Evolutionary conservation across 2,329 filamentous ascomycete species (phyloP), one percentile per base, ranked within the genome.

Genomic region (Fusarium brachygibbosum): DNA sequence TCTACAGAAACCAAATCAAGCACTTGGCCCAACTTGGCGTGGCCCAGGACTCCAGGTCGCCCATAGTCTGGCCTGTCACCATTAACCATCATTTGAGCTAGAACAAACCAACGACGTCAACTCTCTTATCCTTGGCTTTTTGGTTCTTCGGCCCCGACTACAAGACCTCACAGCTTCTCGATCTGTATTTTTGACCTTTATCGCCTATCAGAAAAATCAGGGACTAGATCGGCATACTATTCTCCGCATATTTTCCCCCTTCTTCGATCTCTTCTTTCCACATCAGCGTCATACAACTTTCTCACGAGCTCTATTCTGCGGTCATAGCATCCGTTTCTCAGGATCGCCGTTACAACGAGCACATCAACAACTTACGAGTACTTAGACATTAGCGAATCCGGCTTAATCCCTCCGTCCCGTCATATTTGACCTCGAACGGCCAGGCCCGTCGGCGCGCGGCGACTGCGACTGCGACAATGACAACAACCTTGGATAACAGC

Each of bases 71-170:
- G 44, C 48, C 44, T 34, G 52, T 69, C 66, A 64, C 50, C 44
- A 59, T 42, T 52, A 66, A 42, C 44, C 44, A 55, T 50, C 52
- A 66, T 50, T 58, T 41, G 46, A 45, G 63, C 67, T 70, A 68
- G 67, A 46, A 57, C 58, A 60, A 53, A 66, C 55, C 69, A 57
- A 69, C 71, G 60, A 74, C 71, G 71, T 74, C 71, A 74, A 71
- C 58, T 57, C 35, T 44, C 29, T 61, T 45, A 45, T 48, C 55
- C 68, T 61, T 68, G 67, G 51, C 54, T 50, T 67, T 31, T 42
- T 70, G 52, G 31, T 46, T 58, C 31, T 41, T 25, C 44, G 55
- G 42, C 25, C 52, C 48, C 28, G 14, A 59, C 49, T 52, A 59
- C 45, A 70, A 68, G 41, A 63, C 46, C 46, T 68, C 45, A 25